Conservation (phyloP, 345 rosid species). For the Dipteronia dyeriana region DNA sequence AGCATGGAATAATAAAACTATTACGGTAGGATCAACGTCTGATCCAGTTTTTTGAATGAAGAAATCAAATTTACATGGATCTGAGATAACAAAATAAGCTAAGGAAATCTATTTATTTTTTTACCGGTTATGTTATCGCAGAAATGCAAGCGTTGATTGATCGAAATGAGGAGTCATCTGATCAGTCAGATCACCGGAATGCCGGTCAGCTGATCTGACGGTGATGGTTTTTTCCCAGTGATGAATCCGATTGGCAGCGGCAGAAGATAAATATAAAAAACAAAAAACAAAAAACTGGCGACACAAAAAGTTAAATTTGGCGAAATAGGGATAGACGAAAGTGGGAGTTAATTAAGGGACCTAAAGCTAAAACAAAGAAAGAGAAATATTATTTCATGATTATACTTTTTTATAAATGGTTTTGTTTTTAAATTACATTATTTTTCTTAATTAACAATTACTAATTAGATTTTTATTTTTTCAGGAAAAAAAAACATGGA, state of each 20-base stretch:
- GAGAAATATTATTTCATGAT: neutral
- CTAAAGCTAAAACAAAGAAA: neutral
- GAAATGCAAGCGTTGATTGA: constrained; percentile 14
- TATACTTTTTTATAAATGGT: neutral
- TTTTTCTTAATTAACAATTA: too few species aligned
- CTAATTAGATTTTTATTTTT: too few species aligned
- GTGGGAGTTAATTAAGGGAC: constrained; percentile 19
- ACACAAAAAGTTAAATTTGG: neutral
- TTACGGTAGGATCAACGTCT: neutral
- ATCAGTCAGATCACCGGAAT: constrained; percentile 25
- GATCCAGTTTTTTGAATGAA: neutral
- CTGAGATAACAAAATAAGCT: constrained; percentile 7
- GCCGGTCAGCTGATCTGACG: constrained; percentile 21
- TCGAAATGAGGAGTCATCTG: constrained; percentile 9
- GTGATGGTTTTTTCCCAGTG: constrained; percentile 21
- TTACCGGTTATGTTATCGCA: neutral
- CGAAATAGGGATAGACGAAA: neutral
- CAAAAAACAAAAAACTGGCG: neutral
- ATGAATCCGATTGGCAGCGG: constrained; percentile 20
- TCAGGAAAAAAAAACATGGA: neutral
- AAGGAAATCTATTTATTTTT: constrained; percentile 7
- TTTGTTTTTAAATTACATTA: neutral
- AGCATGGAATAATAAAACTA: constrained; percentile 29
- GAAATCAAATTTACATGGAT: constrained; percentile 21
- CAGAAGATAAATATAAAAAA: neutral